Conservation (phyloP, 768 basidiomycete species). For the Agaricus sinodeliciosus region DNA sequence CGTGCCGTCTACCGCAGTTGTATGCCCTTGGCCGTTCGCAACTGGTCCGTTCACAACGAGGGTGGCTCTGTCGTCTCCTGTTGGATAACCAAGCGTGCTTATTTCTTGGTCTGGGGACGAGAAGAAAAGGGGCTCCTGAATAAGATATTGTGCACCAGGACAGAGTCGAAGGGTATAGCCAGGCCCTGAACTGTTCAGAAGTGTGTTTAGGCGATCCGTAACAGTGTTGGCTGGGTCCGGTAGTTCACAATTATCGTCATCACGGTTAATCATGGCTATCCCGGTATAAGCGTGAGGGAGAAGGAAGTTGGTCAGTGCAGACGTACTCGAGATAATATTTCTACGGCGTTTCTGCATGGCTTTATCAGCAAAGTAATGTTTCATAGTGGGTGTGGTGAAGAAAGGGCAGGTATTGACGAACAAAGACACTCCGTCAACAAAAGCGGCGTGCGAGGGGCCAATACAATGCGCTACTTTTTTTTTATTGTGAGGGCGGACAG, state of each 20-base stretch:
- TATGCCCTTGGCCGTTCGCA: slow-evolving; percentile 55
- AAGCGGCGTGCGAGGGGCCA: too few species aligned
- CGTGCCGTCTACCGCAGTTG: slow-evolving; percentile 65
- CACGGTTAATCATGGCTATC: slow-evolving; percentile 1
- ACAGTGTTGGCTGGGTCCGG: slow-evolving; percentile 55
- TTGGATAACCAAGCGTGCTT: slow-evolving; percentile 72
- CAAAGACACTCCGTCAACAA: background rate
- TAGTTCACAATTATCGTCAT: slow-evolving; percentile 24
- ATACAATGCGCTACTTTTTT: too few species aligned
- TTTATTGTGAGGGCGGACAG: too few species aligned
- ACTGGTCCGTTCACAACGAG: slow-evolving; percentile 65
- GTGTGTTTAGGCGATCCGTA: slow-evolving; percentile 58
- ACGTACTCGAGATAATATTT: background rate
- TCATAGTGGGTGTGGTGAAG: background rate
- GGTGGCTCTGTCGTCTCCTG: slow-evolving; percentile 56
- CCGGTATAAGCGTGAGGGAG: background rate
- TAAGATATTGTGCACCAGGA: slow-evolving; percentile 50
- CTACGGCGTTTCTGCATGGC: background rate
- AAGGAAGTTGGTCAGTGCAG: background rate
- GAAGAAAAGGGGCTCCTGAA: slow-evolving; percentile 63
- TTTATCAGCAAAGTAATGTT: slow-evolving; percentile 1
- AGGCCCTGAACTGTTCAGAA: slow-evolving; percentile 58
- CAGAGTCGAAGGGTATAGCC: slow-evolving; percentile 68
- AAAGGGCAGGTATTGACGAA: background rate
- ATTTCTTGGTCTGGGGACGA: slow-evolving; percentile 72